Percentiles rank a stretch among this genome's conserved stretches.
These are phyloP conservation scores for Zoysia japonica DNA, from an alignment of 176 grass and related monocot genomes.

Conservation along the genomic window DNA sequence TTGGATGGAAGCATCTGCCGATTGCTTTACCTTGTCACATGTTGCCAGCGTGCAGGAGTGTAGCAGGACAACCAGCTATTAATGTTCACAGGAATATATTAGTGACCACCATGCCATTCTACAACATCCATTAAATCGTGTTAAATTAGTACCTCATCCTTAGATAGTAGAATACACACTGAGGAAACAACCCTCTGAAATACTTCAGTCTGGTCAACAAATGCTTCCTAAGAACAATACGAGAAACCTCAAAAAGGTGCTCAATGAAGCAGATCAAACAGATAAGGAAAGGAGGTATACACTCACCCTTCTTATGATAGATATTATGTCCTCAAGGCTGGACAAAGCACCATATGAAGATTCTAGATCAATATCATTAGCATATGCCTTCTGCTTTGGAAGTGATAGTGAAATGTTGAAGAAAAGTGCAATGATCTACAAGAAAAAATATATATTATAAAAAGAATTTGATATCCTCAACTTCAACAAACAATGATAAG, in stretches of 20 bases:
- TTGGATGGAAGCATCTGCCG: slow-evolving; percentile 93
- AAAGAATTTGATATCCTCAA: slow-evolving; percentile 32
- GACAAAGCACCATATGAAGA: slow-evolving; percentile 87
- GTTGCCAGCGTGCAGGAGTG: slow-evolving; percentile 77
- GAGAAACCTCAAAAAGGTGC: slow-evolving; percentile 21
- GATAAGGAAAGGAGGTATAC: slow-evolving; percentile 32
- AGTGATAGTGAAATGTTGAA: slow-evolving; percentile 93
- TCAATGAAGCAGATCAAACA: slow-evolving; percentile 39
- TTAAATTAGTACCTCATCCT: slow-evolving; percentile 72
- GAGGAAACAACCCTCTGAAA: slow-evolving; percentile 85
- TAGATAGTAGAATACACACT: slow-evolving; percentile 81
- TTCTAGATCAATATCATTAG: slow-evolving; percentile 81
- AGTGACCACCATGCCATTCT: slow-evolving; percentile 15
- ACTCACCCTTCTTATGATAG: slow-evolving; percentile 85
- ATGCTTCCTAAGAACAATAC: slow-evolving; percentile 62
- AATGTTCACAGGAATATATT: slow-evolving; percentile 31
- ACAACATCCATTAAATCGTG: slow-evolving; percentile 17
- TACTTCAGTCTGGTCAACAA: slow-evolving; percentile 87
- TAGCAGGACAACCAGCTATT: slow-evolving; percentile 73
- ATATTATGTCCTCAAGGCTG: slow-evolving; percentile 89
- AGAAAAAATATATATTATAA: slow-evolving; percentile 8
- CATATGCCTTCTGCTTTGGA: slow-evolving; percentile 75
- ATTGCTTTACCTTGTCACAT: slow-evolving; percentile 96
- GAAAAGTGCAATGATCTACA: slow-evolving; percentile 86
- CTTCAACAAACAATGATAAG: neutral